Evolutionary conservation across 164 flowering plant species (phyloP), one percentile per base, ranked within the genome.

Genomic region (Taxillus chinensis): DNA sequence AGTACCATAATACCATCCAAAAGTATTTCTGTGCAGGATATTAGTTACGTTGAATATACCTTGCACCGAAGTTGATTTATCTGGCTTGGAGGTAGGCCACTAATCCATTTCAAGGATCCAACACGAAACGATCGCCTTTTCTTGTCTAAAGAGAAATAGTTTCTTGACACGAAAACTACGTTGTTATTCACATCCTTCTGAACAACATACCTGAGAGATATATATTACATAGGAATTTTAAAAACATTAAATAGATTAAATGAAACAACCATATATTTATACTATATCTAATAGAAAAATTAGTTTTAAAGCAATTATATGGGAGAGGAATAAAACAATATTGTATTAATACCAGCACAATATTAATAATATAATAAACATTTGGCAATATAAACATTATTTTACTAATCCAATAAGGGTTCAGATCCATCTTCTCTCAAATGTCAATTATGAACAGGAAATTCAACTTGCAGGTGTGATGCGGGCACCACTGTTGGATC

Each of bases 121-220:
- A 90, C 96, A 68, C 86, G 87, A 63, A 93, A 93, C 12, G 69
- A 59, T n/a, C 98, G 86, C 75, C 98, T 82, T 66, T 81, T 77
- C 76, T 93, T 93, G 72, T 93, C 98, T 38, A 78, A 66, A 0
- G 98, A 93, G 65, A 71, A 93, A 64, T 93, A 93, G 66, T 83
- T 93, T 73, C 97, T 82, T 60, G 98, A 93, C 15, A 86, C 97
- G 68, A 86, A 93, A 3, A 90, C 81, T 15, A 93, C 97, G 78
- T 93, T 93, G 75, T 93, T 82, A 64, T 84, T 68, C 14, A 80
- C 66, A 74, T 90, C 97, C 78, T 93, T 93, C 75, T 82, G 82
- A 17, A 93, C 97, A 60, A 93, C 98, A 75, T 90, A 88, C 98
- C 98, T 93, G 72, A 68, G 75, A 6, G 38, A 68, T 51, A 64